Evolutionary conservation across 2,329 filamentous ascomycete species (phyloP).

Genomic region (Zasmidium angulare): DNA sequence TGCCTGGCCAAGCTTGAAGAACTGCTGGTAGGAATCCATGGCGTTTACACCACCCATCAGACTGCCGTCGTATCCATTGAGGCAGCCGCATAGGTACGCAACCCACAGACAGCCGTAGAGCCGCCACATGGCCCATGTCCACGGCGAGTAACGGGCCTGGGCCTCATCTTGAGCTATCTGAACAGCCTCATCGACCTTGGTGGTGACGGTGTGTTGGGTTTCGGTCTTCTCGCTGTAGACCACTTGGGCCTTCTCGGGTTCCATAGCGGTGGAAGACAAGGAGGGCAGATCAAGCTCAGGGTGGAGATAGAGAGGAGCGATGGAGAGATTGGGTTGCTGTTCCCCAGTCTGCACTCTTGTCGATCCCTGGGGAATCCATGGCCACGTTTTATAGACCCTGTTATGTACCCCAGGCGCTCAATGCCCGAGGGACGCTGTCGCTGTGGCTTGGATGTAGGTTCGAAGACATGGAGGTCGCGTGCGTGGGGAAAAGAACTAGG

Average conservation of each 20-base stretch:
- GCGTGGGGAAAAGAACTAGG: not conserved
- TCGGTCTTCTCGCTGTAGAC: not conserved
- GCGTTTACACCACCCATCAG: conserved; percentile 7
- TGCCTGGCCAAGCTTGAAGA: conserved; percentile 3
- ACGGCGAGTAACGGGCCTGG: conserved; percentile 5
- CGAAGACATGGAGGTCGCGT: not conserved
- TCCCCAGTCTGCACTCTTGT: not conserved
- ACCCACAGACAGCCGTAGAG: conserved; percentile 8
- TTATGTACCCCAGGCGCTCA: not conserved
- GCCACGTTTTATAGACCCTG: not conserved
- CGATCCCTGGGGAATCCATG: not conserved
- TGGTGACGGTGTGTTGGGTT: conserved; percentile 1
- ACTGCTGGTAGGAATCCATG: conserved; percentile 3
- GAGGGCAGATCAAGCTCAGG: not conserved
- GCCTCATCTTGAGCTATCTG: conserved; percentile 3
- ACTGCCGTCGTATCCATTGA: conserved; percentile 5
- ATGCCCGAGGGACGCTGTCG: not conserved
- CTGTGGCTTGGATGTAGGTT: not conserved
- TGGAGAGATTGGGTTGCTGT: not conserved
- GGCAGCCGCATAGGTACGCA: conserved; percentile 5
- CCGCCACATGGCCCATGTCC: conserved; percentile 7
- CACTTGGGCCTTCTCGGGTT: conserved; percentile 5
- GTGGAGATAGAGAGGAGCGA: not conserved
- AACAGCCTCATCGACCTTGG: conserved; percentile 5
- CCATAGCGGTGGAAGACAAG: not conserved